Base-by-base conservation (phyloP, 495 filamentous ascomycete species). In the Penicillium pulvis region DNA sequence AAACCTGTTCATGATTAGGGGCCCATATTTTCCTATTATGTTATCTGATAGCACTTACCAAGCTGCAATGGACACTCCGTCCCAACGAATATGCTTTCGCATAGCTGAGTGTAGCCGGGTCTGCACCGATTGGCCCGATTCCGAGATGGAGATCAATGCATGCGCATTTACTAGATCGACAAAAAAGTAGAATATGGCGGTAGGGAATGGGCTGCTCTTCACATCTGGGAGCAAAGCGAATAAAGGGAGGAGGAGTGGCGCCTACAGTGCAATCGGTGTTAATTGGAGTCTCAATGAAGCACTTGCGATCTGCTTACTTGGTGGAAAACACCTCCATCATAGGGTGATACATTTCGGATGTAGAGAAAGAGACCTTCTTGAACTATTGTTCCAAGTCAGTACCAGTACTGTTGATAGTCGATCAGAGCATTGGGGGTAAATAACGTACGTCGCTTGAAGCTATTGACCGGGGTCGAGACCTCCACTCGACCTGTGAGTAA, bases 331-430 rank as follows among this genome's bases (percentile, higher is more conserved):
- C 94, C 94, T 56, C 94, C 94, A 73, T 98, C 93, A 73, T 98
- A 98, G 1, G 94, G 94, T 50, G 92, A 97, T 26, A 97, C 90
- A 81, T 96, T 94, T 65, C 93, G 91, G 53, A 88, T 93, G 67
- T 98, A 97, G 4, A 98, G 85, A 68, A 96, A 98, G 47, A 98
- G 79, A 30, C 94, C 94, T 77, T 98, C 94, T 76, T 97, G 92
- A 51, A 98, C 92, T 97, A 43, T n/a, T 23, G 0, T 26, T 43
- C 10, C 9, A 56, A 44, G 24, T 59, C 51, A 64, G 52, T 17
- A 24, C 41, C 45, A n/a, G n/a, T 43, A 8, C 54, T 12, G 41
- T 36, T 11, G 35, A n/a, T 39, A 23, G 45, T 44, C 26, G 55
- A 26, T 58, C 9, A 6, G 9, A 19, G 24, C 17, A n/a, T 45